phyloP scores from a whole-genome alignment of 768 basidiomycete species.

The Agrocybe pediades region DNA sequence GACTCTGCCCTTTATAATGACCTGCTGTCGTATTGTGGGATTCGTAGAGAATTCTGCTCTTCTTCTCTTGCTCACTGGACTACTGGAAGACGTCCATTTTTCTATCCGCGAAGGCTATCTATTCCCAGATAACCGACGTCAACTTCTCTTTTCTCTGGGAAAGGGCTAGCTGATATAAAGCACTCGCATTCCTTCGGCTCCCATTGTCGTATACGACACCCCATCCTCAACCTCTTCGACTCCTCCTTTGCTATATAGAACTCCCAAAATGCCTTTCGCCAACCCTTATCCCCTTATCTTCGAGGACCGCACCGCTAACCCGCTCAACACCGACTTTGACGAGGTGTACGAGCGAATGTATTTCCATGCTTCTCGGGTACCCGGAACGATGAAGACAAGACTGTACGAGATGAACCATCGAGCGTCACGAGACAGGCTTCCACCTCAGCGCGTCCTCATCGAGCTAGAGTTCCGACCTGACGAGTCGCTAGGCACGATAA shows the following conservation, averaged over 20 bases:
- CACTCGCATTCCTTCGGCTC: background rate
- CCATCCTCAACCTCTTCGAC: too few relatives aligned
- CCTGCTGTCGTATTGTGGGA: background rate
- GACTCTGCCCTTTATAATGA: background rate
- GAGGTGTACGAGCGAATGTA: slow-evolving; percentile 80
- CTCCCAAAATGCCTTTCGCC: background rate
- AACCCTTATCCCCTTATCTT: slow-evolving; percentile 52
- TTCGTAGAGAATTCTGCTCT: background rate
- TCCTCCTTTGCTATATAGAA: too few relatives aligned
- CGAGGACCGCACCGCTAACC: slow-evolving; percentile 66
- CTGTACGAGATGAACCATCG: slow-evolving; percentile 71
- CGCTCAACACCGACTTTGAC: slow-evolving; percentile 65
- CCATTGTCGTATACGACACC: too few relatives aligned
- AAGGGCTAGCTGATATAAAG: background rate
- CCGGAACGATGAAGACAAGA: slow-evolving; percentile 46
- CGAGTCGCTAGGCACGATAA: slow-evolving; percentile 60
- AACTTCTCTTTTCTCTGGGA: background rate
- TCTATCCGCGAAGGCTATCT: background rate
- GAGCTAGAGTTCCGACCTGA: slow-evolving; percentile 62
- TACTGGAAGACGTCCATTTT: background rate
- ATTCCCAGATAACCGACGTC: background rate
- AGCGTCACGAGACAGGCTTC: slow-evolving; percentile 59
- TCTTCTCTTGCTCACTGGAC: background rate
- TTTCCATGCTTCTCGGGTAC: slow-evolving; percentile 57
- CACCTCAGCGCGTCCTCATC: slow-evolving; percentile 50